phyloP scores from a whole-genome alignment of 805 yeast species.

The Starmerella powellii region DNA sequence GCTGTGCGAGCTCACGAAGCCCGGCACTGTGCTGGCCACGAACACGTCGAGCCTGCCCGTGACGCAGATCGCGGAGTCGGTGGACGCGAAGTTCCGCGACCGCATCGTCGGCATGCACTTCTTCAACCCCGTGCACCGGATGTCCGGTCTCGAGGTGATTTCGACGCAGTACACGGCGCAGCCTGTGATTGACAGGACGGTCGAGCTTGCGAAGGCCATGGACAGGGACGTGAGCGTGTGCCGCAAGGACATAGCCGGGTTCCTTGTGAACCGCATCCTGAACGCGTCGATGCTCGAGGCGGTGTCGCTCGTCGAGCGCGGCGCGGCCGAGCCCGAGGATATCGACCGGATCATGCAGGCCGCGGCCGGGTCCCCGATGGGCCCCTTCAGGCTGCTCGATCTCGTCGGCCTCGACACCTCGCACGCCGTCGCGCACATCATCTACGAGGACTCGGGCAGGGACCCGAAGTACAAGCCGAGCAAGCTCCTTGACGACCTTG shows the following conservation, averaged over 20 bases:
- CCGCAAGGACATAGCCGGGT: slow-evolving; percentile 32
- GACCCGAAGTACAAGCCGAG: slow-evolving; percentile 36
- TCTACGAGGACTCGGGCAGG: slow-evolving; percentile 29
- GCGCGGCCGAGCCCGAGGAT: slow-evolving; percentile 31
- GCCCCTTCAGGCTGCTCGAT: slow-evolving; percentile 34
- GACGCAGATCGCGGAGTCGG: slow-evolving; percentile 34
- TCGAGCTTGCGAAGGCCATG: slow-evolving; percentile 28
- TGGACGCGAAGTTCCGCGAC: slow-evolving; percentile 33
- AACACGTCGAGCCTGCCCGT: slow-evolving; percentile 35
- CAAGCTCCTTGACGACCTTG: slow-evolving; percentile 29
- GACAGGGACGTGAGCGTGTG: slow-evolving; percentile 30
- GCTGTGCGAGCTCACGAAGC: slow-evolving; percentile 21
- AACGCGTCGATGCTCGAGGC: slow-evolving; percentile 37
- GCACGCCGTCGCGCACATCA: slow-evolving; percentile 32
- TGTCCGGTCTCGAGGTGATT: slow-evolving; percentile 34
- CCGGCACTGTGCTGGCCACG: slow-evolving; percentile 30
- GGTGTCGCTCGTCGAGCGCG: slow-evolving; percentile 30
- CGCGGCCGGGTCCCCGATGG: slow-evolving; percentile 39
- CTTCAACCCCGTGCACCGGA: slow-evolving; percentile 38
- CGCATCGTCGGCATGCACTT: slow-evolving; percentile 35
- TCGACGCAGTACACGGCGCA: slow-evolving; percentile 32
- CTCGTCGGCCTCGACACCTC: slow-evolving; percentile 36
- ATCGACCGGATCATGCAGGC: slow-evolving; percentile 34
- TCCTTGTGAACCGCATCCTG: slow-evolving; percentile 33
- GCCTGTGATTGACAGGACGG: slow-evolving; percentile 26